These are phyloP conservation scores for Ricinus communis DNA, from an alignment of 345 rosid genomes.

Conservation along the genomic window DNA sequence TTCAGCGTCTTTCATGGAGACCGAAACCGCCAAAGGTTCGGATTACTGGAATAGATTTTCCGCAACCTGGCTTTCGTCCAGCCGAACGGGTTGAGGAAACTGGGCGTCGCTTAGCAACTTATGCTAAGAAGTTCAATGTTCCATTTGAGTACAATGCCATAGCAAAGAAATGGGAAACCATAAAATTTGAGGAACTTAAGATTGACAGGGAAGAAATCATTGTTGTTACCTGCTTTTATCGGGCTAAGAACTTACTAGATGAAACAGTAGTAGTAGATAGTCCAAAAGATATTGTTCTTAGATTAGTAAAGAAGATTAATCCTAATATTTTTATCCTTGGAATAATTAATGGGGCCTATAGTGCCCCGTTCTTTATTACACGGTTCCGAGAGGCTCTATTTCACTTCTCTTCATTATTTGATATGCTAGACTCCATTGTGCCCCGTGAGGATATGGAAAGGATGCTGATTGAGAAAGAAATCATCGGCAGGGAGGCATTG, in stretches of 20 bases:
- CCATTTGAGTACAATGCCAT: slow-evolving; percentile 29
- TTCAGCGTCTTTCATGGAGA: slow-evolving; percentile 28
- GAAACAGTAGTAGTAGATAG: slow-evolving; percentile 24
- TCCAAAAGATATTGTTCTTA: slow-evolving; percentile 16
- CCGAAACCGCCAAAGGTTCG: slow-evolving; percentile 25
- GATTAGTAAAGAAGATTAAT: slow-evolving; percentile 21
- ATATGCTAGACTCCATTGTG: slow-evolving; percentile 18
- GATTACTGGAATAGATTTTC: slow-evolving; percentile 32
- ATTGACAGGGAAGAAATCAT: slow-evolving; percentile 21
- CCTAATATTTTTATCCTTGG: slow-evolving; percentile 20
- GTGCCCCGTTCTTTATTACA: slow-evolving; percentile 23
- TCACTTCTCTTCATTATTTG: slow-evolving; percentile 29
- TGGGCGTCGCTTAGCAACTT: slow-evolving; percentile 27
- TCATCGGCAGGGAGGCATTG: slow-evolving; percentile 22
- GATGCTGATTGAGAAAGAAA: slow-evolving; percentile 30
- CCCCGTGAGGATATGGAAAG: slow-evolving; percentile 18
- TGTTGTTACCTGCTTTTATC: slow-evolving; percentile 24
- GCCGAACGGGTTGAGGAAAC: slow-evolving; percentile 30
- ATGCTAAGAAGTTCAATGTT: slow-evolving; percentile 22
- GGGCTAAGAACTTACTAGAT: slow-evolving; percentile 27
- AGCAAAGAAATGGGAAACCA: slow-evolving; percentile 32
- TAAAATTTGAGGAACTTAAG: slow-evolving; percentile 25
- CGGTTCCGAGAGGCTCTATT: slow-evolving; percentile 24
- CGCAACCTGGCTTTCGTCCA: slow-evolving; percentile 30
- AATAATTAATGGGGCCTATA: slow-evolving; percentile 24